These are phyloP conservation scores for Xylaria telfairii DNA, from an alignment of 495 filamentous ascomycete species.

Conservation along the genomic window DNA sequence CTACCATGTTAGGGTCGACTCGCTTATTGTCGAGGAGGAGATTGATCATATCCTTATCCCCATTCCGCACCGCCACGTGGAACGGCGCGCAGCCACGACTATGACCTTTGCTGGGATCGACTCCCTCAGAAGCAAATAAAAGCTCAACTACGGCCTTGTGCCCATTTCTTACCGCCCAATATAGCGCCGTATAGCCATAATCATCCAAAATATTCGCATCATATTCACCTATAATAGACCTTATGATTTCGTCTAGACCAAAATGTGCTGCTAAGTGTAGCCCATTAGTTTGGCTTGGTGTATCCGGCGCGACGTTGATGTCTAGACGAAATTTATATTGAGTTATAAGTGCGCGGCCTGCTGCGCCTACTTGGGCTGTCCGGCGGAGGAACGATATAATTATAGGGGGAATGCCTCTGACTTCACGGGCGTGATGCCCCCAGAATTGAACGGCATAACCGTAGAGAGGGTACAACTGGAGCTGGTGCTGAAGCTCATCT, in stretches of 20 bases:
- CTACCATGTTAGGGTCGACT: constrained; percentile 33
- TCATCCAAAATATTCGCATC: not conserved
- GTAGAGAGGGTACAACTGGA: constrained; percentile 43
- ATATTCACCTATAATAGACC: not conserved
- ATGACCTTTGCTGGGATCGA: not conserved
- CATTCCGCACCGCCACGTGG: too few species aligned
- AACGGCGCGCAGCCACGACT: not conserved
- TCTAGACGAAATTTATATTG: too few species aligned
- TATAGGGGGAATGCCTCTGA: not conserved
- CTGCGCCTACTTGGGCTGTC: constrained; percentile 19
- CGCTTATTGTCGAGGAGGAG: constrained; percentile 25
- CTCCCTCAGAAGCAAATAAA: not conserved
- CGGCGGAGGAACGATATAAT: constrained; percentile 31
- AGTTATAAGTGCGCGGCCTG: not conserved
- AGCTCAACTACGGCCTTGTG: not conserved
- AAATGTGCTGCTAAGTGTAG: constrained; percentile 37
- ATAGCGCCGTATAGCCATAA: not conserved
- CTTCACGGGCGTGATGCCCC: constrained; percentile 48
- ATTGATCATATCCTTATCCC: too few species aligned
- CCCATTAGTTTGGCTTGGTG: too few species aligned
- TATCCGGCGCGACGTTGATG: too few species aligned
- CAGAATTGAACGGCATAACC: constrained; percentile 52
- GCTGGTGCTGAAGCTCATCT: constrained; percentile 25
- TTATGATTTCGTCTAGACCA: constrained; percentile 14
- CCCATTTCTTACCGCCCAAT: not conserved